Percentiles rank a stretch among this genome's conserved stretches.
phyloP scores from a whole-genome alignment of 805 yeast genomes.

The Isabelozyma gotoi region DNA sequence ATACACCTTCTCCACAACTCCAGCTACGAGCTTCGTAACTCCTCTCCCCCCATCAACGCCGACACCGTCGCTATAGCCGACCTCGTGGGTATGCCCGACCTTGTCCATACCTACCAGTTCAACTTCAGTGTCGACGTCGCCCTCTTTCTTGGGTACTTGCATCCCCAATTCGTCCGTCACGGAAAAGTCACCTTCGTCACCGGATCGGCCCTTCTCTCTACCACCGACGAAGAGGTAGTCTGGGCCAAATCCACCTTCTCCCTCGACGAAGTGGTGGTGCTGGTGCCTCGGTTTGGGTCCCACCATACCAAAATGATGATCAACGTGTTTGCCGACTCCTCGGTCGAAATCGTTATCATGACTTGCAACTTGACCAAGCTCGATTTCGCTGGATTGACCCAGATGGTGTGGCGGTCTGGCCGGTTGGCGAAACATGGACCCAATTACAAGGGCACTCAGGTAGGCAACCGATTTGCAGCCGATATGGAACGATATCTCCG shows the following conservation, averaged over 20 bases:
- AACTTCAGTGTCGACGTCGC: slow-evolving; percentile 48
- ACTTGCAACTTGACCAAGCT: slow-evolving; percentile 57
- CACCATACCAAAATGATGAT: slow-evolving; percentile 74
- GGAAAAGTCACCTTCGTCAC: slow-evolving; percentile 28
- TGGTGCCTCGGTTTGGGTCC: slow-evolving; percentile 33
- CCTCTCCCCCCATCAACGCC: slow-evolving; percentile 11
- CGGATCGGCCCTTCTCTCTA: slow-evolving; percentile 18
- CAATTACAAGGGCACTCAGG: slow-evolving; percentile 4
- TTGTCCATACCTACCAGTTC: slow-evolving; percentile 44
- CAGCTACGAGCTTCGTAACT: slow-evolving; percentile 11
- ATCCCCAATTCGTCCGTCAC: slow-evolving; percentile 17
- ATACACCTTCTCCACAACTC: slow-evolving; percentile 27
- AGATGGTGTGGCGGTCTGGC: slow-evolving; percentile 67
- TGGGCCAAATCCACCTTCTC: slow-evolving; percentile 17
- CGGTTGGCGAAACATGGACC: slow-evolving; percentile 16
- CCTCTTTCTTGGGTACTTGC: slow-evolving; percentile 32
- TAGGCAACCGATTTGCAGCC: slow-evolving; percentile 38
- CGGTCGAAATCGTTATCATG: slow-evolving; percentile 53
- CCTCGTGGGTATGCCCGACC: slow-evolving; percentile 29
- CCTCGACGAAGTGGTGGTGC: slow-evolving; percentile 31
- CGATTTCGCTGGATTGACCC: slow-evolving; percentile 60
- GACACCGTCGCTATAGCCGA: slow-evolving; percentile 26
- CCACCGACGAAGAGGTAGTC: slow-evolving; percentile 8
- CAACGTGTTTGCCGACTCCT: slow-evolving; percentile 47
- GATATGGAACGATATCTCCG: slow-evolving; percentile 46